phyloP scores from a whole-genome alignment of 169 alveolate genomes.

The Cryptosporidium ryanae region DNA sequence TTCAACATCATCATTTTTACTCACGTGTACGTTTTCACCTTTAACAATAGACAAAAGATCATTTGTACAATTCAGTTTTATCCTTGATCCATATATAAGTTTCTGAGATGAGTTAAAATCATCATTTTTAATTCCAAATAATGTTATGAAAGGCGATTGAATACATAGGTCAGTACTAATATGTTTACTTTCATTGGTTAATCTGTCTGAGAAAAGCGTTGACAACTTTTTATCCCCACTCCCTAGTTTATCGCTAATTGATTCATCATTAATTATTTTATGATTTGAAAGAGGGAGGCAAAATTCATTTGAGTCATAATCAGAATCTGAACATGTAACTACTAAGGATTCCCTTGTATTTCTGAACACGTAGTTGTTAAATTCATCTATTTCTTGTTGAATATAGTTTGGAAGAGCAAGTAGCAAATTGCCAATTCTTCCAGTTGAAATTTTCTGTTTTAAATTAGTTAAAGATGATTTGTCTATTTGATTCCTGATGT shows the following conservation, averaged over 20 bases:
- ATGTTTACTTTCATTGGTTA: background rate
- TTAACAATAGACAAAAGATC: constrained; percentile 37
- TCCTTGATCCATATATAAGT: constrained; percentile 47
- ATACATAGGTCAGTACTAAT: constrained; percentile 29
- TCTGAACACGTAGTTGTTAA: constrained; percentile 11
- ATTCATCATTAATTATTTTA: background rate
- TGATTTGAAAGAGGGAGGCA: constrained; percentile 45
- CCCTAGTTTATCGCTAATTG: background rate
- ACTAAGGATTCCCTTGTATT: constrained; percentile 47
- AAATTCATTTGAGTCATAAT: constrained; percentile 9
- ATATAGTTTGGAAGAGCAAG: constrained; percentile 59
- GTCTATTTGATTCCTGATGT: constrained; percentile 23
- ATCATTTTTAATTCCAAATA: constrained; percentile 20
- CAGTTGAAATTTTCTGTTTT: constrained; percentile 25
- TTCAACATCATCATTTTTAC: constrained; percentile 10
- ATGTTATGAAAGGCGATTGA: constrained; percentile 63
- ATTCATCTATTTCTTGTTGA: constrained; percentile 41
- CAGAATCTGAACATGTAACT: constrained; percentile 42
- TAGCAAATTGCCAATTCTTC: constrained; percentile 46
- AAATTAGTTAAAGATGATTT: constrained; percentile 41
- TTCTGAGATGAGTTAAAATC: constrained; percentile 39
- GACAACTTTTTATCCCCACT: background rate
- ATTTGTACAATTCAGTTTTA: constrained; percentile 39
- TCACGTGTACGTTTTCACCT: constrained; percentile 13
- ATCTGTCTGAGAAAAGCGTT: background rate